These are phyloP conservation scores for Stropharia rugosoannulata DNA, from an alignment of 768 basidiomycete genomes.

Conservation along the genomic window DNA sequence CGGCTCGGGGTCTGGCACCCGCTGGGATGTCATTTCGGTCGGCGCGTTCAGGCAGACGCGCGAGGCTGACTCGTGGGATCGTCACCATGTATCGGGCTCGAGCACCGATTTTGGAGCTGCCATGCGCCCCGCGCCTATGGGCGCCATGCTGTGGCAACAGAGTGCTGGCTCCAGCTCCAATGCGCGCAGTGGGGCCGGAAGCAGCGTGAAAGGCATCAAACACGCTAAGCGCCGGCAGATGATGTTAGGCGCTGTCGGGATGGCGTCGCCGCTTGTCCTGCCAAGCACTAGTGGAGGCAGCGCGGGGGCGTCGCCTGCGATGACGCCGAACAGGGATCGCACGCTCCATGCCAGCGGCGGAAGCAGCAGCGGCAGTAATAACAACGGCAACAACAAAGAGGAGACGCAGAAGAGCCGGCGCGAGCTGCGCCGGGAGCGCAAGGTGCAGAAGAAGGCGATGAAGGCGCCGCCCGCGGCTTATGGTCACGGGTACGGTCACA, in stretches of 20 bases:
- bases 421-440: slow-evolving; percentile 67
- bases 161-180: not conserved
- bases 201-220: slow-evolving; percentile 23
- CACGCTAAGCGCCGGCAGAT: slow-evolving; percentile 24
- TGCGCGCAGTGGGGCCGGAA: slow-evolving; percentile 2
- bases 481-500: slow-evolving; percentile 18
- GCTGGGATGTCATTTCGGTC: slow-evolving; percentile 78
- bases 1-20: slow-evolving; percentile 46
- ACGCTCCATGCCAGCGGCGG: slow-evolving; percentile 19
- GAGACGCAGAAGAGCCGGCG: slow-evolving; percentile 60
- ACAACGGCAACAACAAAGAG: slow-evolving; percentile 29
- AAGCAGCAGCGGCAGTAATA: slow-evolving; percentile 24
- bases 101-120: slow-evolving; percentile 46
- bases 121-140: slow-evolving; percentile 56
- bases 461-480: slow-evolving; percentile 43
- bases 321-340: not conserved
- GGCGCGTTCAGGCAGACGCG: slow-evolving; percentile 70
- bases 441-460: slow-evolving; percentile 61
- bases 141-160: slow-evolving; percentile 54
- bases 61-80: slow-evolving; percentile 27
- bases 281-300: slow-evolving; percentile 49
- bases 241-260: slow-evolving; percentile 24
- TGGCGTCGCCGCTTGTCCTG: slow-evolving; percentile 31
- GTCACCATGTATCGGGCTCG: slow-evolving; percentile 23
- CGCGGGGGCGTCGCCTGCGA: slow-evolving; percentile 41